A percentile compares a stretch with the other conserved stretches of the same genome.
phyloP scores from a whole-genome alignment of 2,329 filamentous ascomycete species.

The Colletotrichum sansevieriae region DNA sequence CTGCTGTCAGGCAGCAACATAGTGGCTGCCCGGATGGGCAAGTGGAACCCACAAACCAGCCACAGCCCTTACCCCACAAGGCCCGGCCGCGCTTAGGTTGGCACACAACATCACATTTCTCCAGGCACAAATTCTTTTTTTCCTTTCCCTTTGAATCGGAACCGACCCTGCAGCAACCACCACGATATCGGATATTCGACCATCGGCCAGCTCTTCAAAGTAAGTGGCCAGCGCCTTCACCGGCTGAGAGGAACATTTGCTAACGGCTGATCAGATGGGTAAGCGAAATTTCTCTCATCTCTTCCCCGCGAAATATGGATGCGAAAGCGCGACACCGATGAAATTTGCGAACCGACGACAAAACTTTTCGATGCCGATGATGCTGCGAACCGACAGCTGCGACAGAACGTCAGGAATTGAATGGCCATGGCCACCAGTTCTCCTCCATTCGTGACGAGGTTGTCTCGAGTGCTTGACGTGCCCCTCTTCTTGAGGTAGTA shows the following conservation, averaged over 20 bases:
- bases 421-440: too few species aligned
- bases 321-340: conserved; percentile 19
- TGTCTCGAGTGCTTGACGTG: too few species aligned
- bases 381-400: conserved; percentile 37
- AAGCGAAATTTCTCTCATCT: conserved; percentile 55
- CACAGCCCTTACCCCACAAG: conserved; percentile 24
- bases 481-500: too few species aligned
- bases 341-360: conserved; percentile 37
- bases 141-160: conserved; percentile 21
- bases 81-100: conserved; percentile 27
- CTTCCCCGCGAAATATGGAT: conserved; percentile 13
- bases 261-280: conserved; percentile 70
- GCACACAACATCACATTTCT: conserved; percentile 35
- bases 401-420: not conserved
- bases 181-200: conserved; percentile 43
- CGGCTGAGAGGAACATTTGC: conserved; percentile 42
- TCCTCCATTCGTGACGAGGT: too few species aligned
- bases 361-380: conserved; percentile 7
- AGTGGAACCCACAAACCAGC: conserved; percentile 4
- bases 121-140: conserved; percentile 35
- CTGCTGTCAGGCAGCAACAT: conserved; percentile 1
- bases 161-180: conserved; percentile 41
- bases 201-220: conserved; percentile 43
- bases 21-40: not conserved
- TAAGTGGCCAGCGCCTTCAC: conserved; percentile 33